phyloP scores from a whole-genome alignment of 805 yeast genomes.

The Candida succiphila region DNA sequence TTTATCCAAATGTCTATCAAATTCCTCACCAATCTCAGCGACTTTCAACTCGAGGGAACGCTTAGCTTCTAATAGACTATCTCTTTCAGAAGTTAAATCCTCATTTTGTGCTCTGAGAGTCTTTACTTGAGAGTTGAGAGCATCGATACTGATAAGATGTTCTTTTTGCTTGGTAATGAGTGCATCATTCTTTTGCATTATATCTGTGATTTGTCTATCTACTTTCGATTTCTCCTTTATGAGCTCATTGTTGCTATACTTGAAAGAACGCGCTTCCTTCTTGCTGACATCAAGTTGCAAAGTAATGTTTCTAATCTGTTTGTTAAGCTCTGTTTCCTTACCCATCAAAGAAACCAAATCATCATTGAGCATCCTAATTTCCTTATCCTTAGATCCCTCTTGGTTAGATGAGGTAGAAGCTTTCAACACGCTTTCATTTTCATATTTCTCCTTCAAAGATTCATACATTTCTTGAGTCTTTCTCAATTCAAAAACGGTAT shows the following conservation, averaged over 20 bases:
- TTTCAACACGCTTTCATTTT: conserved; percentile 30
- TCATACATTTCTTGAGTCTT: conserved; percentile 37
- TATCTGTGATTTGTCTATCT: conserved; percentile 27
- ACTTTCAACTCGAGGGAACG: conserved; percentile 34
- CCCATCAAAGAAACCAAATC: conserved; percentile 47
- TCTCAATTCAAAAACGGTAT: conserved; percentile 43
- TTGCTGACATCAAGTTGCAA: conserved; percentile 50
- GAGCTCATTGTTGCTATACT: conserved; percentile 26
- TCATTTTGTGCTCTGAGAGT: conserved; percentile 50
- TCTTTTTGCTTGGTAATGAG: conserved; percentile 33
- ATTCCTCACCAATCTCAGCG: conserved; percentile 28
- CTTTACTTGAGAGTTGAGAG: conserved; percentile 41
- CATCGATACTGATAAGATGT: conserved; percentile 31
- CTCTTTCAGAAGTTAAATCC: conserved; percentile 55
- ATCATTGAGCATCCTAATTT: conserved; percentile 42
- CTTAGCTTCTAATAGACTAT: conserved; percentile 43
- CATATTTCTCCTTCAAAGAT: conserved; percentile 40
- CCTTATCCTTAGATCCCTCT: conserved; percentile 28
- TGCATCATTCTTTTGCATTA: conserved; percentile 34
- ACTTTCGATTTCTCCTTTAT: conserved; percentile 32
- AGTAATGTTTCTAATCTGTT: conserved; percentile 49
- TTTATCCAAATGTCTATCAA: conserved; percentile 25
- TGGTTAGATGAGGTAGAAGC: conserved; percentile 20
- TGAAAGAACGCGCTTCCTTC: conserved; percentile 30
- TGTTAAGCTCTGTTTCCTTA: conserved; percentile 56